phyloP scores from a whole-genome alignment of 1,284 basidiomycete species.

The Moesziomyces sp. region DNA sequence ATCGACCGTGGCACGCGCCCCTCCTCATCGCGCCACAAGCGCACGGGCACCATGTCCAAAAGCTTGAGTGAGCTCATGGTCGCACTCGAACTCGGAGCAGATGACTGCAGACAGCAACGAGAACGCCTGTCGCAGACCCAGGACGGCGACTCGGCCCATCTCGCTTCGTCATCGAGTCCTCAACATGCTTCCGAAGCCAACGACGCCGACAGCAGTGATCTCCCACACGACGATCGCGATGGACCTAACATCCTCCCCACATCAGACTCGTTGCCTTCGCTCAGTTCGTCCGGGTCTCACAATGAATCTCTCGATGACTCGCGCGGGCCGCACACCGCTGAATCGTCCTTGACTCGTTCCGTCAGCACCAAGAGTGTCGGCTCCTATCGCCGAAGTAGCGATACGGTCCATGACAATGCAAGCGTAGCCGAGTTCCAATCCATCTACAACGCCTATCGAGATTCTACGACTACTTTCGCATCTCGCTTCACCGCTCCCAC shows the following conservation, averaged over 20 bases:
- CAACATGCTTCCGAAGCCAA: conserved; percentile 5
- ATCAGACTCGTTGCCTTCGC: conserved; percentile 26
- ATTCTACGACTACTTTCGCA: conserved; percentile 21
- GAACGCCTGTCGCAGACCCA: no score
- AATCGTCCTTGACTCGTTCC: conserved; percentile 19
- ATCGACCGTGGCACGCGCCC: not conserved
- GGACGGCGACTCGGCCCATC: no score
- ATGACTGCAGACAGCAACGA: conserved; percentile 2
- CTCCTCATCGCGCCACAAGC: conserved; percentile 8
- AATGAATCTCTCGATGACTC: conserved; percentile 19
- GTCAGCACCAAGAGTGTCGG: conserved; percentile 5
- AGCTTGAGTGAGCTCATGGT: conserved; percentile 45
- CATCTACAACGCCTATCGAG: conserved; percentile 34
- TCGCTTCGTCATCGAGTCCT: not conserved
- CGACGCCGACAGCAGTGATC: not conserved
- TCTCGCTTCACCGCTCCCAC: conserved; percentile 27
- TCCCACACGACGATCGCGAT: not conserved
- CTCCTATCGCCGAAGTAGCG: not conserved
- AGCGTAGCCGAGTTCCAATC: conserved; percentile 17
- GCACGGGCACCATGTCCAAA: conserved; percentile 27
- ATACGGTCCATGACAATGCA: conserved; percentile 2
- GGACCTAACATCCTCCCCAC: not conserved
- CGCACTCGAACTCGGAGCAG: conserved; percentile 38
- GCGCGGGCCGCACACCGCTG: conserved; percentile 14
- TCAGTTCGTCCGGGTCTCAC: conserved; percentile 30